Base-by-base conservation (phyloP, 495 filamentous ascomycete genomes). In the Neurospora sublineolata region DNA sequence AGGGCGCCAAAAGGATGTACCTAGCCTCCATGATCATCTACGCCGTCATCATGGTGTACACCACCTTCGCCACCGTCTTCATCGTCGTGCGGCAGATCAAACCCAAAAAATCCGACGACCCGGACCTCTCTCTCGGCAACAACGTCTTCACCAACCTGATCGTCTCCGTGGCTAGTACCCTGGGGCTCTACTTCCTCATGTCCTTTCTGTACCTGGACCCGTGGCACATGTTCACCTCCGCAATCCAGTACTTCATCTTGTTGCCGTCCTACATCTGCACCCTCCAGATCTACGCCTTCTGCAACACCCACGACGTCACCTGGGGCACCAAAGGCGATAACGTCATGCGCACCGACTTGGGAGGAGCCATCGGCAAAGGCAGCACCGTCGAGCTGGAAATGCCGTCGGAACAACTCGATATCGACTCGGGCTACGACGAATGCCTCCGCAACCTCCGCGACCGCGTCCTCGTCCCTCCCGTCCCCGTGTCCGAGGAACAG, bases 261-360 rank as follows among this genome's bases (percentile, higher is more conserved):
- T 84, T 99, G 33, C 95, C 95, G 0, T 88, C 84, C 67, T 99
- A 98, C 83, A 96, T 99, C 82, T 97, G 95, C 85, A 97, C 93
- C 0, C 84, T 99, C 37, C 96, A 98, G 80, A 93, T 98, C 44
- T 99, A 99, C 84, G 95, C 95, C 41, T 98, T 99, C 81, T 99
- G 95, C 86, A 99, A 99, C 86, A 97, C 95, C 44, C 95, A 99
- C 86, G 95, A 99, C 82, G 93, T 99, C 14, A 97, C 94, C 5
- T 99, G 95, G 95, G 95, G 95, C 64, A 99, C 96, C 33, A 99
- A 99, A 80, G 96, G 96, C 71, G 96, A 99, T 83, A 99, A 99
- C 81, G 88, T 94, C 23, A 89, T 94, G 75, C 89, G 91, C 78
- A 96, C 90, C 52, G 96, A 99, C 79, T 88, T 99, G 3, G 96